Evolutionary conservation across 306 rosid genomes (phyloP).

Genomic region (Gastrolobium villosum): DNA sequence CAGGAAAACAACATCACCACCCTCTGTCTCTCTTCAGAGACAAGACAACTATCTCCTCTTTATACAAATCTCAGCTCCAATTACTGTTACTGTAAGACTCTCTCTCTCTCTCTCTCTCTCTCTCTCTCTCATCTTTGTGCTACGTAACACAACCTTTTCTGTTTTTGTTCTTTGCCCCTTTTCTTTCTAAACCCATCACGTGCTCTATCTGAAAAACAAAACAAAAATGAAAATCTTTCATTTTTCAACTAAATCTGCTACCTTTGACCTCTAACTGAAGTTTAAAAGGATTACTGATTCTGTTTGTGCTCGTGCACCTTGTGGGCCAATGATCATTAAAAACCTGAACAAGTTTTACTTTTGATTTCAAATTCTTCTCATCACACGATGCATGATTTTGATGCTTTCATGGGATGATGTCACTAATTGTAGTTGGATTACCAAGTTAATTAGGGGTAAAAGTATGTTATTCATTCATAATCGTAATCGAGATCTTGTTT

Average conservation of each 20-base stretch:
- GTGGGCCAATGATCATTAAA: constrained; percentile 37
- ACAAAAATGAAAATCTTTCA: neutral
- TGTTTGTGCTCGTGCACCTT: constrained; percentile 23
- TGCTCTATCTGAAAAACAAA: constrained; percentile 34
- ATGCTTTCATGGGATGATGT: constrained; percentile 34
- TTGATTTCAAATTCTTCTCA: constrained; percentile 39
- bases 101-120: neutral
- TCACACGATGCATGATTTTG: constrained; percentile 36
- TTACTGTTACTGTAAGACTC: constrained; percentile 60
- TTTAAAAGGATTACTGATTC: neutral
- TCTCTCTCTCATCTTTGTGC: constrained; percentile 25
- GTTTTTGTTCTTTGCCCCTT: constrained; percentile 45
- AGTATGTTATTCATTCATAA: constrained; percentile 1
- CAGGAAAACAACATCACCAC: constrained; percentile 24
- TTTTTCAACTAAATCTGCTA: constrained; percentile 47
- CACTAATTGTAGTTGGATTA: constrained; percentile 30
- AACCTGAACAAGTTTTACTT: constrained; percentile 27
- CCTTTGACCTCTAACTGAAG: constrained; percentile 45
- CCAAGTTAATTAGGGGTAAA: constrained; percentile 40
- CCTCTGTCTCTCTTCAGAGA: constrained; percentile 16
- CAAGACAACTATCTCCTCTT: constrained; percentile 41
- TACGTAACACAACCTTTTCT: constrained; percentile 6
- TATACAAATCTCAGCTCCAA: constrained; percentile 42
- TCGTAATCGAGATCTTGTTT: constrained; percentile 5
- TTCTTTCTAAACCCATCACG: constrained; percentile 43